Percentiles rank a stretch among this genome's conserved stretches.
phyloP scores from a whole-genome alignment of 2,329 filamentous ascomycete genomes.

The Tympanopsis confertula region DNA sequence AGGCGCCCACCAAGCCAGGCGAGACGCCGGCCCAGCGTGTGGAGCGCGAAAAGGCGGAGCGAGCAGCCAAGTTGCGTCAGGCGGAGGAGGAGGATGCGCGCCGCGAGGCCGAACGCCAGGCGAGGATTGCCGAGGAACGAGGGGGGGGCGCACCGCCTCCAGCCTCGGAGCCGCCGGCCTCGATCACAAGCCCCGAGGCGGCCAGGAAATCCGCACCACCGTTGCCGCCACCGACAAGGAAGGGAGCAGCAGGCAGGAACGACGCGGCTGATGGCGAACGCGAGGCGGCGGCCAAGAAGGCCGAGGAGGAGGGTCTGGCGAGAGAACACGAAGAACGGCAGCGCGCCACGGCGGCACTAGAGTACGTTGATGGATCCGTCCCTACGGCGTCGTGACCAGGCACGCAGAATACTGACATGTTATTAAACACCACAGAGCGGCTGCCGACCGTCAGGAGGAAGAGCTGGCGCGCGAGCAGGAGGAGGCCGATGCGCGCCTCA shows the following conservation, averaged over 20 bases:
- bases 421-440: constrained; percentile 42
- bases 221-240: constrained; percentile 71
- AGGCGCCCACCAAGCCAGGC: constrained; percentile 60
- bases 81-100: constrained; percentile 90
- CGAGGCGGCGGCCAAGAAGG: constrained; percentile 43
- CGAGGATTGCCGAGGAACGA: constrained; percentile 70
- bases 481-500: constrained; percentile 70
- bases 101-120: constrained; percentile 77
- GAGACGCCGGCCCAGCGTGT: constrained; percentile 75
- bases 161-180: constrained; percentile 26
- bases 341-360: constrained; percentile 60
- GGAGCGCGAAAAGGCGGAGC: constrained; percentile 78
- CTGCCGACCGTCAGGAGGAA: constrained; percentile 64
- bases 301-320: constrained; percentile 53
- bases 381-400: constrained; percentile 1
- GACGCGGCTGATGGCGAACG: constrained; percentile 42
- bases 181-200: neutral
- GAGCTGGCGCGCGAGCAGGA: constrained; percentile 71
- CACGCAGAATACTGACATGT: constrained; percentile 9
- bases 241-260: constrained; percentile 44
- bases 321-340: constrained; percentile 69
- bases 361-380: constrained; percentile 51
- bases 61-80: constrained; percentile 74
- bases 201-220: constrained; percentile 38
- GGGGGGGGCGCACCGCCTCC: constrained; percentile 46